Base-by-base conservation (phyloP, 2,329 filamentous ascomycete genomes). In the Fusarium armeniacum region DNA sequence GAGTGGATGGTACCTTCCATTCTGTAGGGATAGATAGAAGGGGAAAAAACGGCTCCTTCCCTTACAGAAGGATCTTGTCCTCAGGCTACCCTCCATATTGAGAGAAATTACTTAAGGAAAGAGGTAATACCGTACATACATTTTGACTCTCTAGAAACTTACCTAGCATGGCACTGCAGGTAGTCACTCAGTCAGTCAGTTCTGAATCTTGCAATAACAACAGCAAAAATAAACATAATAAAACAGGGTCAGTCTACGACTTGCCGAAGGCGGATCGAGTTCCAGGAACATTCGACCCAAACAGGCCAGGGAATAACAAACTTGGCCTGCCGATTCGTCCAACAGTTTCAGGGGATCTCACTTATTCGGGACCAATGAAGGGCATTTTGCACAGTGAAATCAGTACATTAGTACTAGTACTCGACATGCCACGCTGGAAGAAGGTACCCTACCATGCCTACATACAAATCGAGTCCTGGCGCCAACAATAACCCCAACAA, bases 241-340 rank as follows among this genome's bases (percentile, higher is more conserved):
- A 41, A 57, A 57, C 58, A 58, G 44, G 58, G 67, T 54, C 58
- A 61, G 49, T 43, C 51, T 62, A 44, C 44, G 36, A 59, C 49
- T 67, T 67, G 62, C 67, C 67, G 60, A 68, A 64, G 58, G 43
- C 54, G 67, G 67, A 64, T 68, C 54, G 35, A 65, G 60, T 61
- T 40, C 64, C 67, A 70, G 63, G 58, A 68, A 70, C 67, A 70
- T 63, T 70, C 63, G 53, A 70, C 62, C 62, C 43, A 70, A 70
- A 68, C 35, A 47, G 65, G 46, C 32, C 70, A 71, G 65, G 72
- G 72, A 73, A 71, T 20, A 50, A 56, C 62, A 65, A 60, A 65
- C 61, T 53, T 47, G 62, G 47, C 62, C 62, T 56, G 61, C 62
- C 62, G 53, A 65, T 65, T 65, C 62, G 62, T 41, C 61, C 61